Percentiles rank a stretch among this genome's conserved stretches.
These are phyloP conservation scores for Phaffomyces opuntiae DNA, from an alignment of 805 yeast species.

Conservation along the genomic window DNA sequence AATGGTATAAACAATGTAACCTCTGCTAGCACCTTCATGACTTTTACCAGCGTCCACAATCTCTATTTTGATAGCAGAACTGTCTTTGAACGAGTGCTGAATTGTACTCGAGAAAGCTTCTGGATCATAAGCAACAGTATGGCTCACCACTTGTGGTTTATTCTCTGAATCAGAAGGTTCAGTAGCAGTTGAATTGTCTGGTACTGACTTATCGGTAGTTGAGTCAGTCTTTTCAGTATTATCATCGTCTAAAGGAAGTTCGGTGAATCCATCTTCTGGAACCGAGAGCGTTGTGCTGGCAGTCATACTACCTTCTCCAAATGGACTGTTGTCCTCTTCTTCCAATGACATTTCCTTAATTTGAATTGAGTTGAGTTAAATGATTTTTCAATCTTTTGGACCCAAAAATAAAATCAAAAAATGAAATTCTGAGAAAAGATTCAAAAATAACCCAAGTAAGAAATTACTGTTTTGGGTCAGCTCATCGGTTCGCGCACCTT, in stretches of 20 bases:
- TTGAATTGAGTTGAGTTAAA: too few species aligned
- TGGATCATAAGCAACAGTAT: conserved; percentile 24
- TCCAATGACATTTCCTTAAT: conserved; percentile 12
- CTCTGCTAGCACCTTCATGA: conserved; percentile 67
- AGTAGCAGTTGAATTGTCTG: background rate
- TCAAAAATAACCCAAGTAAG: background rate
- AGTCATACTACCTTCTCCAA: conserved; percentile 9
- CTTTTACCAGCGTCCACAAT: conserved; percentile 83
- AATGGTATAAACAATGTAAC: conserved; percentile 81
- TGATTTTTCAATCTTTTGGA: background rate
- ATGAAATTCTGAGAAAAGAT: background rate
- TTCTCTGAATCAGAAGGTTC: background rate
- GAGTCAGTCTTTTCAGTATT: background rate
- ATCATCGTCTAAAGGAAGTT: conserved; percentile 21
- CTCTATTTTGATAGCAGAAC: conserved; percentile 24
- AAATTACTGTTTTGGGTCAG: background rate
- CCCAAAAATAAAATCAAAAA: background rate
- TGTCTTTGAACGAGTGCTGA: conserved; percentile 16
- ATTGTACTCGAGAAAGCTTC: conserved; percentile 18
- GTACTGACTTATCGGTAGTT: conserved; percentile 10
- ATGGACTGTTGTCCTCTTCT: conserved; percentile 23
- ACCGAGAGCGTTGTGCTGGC: background rate
- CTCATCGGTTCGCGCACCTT: background rate
- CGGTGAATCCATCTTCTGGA: conserved; percentile 21
- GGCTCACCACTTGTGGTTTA: conserved; percentile 1